These are phyloP conservation scores for Fusarium fracticaudum DNA, from an alignment of 2,329 filamentous ascomycete genomes.

Conservation along the genomic window DNA sequence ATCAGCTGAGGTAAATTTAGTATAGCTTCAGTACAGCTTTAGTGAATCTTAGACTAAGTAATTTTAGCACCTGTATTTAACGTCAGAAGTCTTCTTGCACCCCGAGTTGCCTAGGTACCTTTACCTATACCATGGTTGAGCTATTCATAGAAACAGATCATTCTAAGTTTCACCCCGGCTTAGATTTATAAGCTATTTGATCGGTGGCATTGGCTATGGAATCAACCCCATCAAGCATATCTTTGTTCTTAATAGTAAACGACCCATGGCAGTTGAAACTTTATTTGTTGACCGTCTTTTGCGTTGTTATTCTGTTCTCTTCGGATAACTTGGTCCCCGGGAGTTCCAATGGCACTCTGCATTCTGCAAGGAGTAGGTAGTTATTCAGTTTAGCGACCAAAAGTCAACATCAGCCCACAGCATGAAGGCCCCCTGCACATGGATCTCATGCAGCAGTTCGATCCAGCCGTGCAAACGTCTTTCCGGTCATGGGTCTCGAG, in stretches of 20 bases:
- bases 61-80: no score
- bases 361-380: not conserved
- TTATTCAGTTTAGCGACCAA: not conserved
- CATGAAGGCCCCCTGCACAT: conserved; percentile 22
- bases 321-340: not conserved
- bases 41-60: no score
- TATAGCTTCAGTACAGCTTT: no score
- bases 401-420: conserved; percentile 28
- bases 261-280: not conserved
- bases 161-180: not conserved
- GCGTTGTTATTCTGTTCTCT: not conserved
- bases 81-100: no score
- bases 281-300: conserved; percentile 29
- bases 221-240: not conserved
- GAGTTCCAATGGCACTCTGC: not conserved
- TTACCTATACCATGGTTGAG: not conserved
- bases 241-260: not conserved
- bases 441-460: conserved; percentile 30
- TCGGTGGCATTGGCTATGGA: not conserved
- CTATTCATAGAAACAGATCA: not conserved
- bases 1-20: no score
- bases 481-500: conserved; percentile 22
- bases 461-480: conserved; percentile 28
- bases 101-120: no score
- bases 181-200: not conserved